These are phyloP conservation scores for Candida insectalens DNA, from an alignment of 805 yeast species.

Conservation along the genomic window DNA sequence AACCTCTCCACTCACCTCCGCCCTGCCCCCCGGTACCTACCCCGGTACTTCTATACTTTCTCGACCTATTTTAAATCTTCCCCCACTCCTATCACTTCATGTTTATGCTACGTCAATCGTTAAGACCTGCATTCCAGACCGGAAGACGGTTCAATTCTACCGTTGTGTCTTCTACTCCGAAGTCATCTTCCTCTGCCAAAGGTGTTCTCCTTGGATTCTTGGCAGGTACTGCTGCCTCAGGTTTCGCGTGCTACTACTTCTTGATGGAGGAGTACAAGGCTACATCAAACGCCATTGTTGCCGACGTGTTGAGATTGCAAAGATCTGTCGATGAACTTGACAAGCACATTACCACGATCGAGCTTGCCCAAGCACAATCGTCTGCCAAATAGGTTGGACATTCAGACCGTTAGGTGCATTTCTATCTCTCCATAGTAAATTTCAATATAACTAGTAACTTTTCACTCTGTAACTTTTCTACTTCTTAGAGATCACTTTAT, in stretches of 20 bases:
- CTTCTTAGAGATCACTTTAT: too few relatives aligned
- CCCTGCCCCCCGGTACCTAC: too few relatives aligned
- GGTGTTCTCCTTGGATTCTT: slow-evolving; percentile 65
- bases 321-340: slow-evolving; percentile 60
- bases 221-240: slow-evolving; percentile 66
- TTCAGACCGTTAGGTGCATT: too few relatives aligned
- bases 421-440: too few relatives aligned
- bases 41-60: too few relatives aligned
- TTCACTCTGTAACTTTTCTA: too few relatives aligned
- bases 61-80: not conserved
- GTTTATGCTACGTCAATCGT: too few relatives aligned
- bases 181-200: slow-evolving; percentile 15
- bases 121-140: too few relatives aligned
- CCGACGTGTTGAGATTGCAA: slow-evolving; percentile 66
- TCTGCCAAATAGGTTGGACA: not conserved
- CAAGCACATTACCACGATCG: slow-evolving; percentile 37
- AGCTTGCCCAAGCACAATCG: slow-evolving; percentile 1
- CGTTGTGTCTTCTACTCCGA: not conserved
- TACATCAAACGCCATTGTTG: slow-evolving; percentile 61
- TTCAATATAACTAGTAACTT: too few relatives aligned
- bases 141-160: not conserved
- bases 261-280: slow-evolving; percentile 68
- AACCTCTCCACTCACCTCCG: too few relatives aligned
- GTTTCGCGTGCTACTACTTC: slow-evolving; percentile 69
- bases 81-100: too few relatives aligned